Evolutionary conservation across 257 asterid species (phyloP).

Genomic region (Anisodus tanguticus): DNA sequence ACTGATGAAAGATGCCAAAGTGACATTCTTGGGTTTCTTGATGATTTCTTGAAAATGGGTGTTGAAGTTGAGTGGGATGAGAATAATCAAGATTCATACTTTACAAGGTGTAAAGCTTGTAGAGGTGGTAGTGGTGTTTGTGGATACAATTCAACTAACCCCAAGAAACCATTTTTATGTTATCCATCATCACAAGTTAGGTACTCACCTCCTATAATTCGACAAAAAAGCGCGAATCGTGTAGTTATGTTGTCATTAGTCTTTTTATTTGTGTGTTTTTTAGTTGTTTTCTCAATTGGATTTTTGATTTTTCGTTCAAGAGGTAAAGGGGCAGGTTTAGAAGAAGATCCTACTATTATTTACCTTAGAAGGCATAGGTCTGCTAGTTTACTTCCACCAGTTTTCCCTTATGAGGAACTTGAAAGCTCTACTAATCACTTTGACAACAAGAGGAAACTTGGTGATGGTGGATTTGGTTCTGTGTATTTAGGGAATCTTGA

Average conservation of each 20-base stretch:
- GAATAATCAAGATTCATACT: conserved; percentile 58
- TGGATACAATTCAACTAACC: conserved; percentile 72
- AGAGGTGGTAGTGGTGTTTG: conserved; percentile 58
- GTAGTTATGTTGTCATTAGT: conserved; percentile 52
- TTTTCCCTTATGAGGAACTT: conserved; percentile 87
- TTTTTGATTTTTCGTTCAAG: conserved; percentile 53
- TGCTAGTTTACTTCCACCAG: conserved; percentile 86
- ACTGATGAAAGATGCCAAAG: conserved; percentile 67
- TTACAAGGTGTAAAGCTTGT: conserved; percentile 70
- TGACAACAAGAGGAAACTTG: conserved; percentile 78
- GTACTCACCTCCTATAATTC: conserved; percentile 37
- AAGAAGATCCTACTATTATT: conserved; percentile 76
- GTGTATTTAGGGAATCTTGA: conserved; percentile 80
- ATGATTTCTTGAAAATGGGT: conserved; percentile 59
- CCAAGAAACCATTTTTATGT: conserved; percentile 63
- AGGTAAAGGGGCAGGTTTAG: conserved; percentile 40
- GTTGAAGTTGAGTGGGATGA: conserved; percentile 88
- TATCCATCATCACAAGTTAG: conserved; percentile 40
- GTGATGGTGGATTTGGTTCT: conserved; percentile 96
- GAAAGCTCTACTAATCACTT: conserved; percentile 72
- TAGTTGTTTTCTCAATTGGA: conserved; percentile 51
- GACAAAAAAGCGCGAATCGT: conserved; percentile 49
- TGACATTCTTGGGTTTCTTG: conserved; percentile 78
- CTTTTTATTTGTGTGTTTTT: conserved; percentile 53
- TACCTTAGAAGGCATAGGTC: conserved; percentile 87